These are phyloP conservation scores for Hemileccinum impolitum DNA, from an alignment of 768 basidiomycete species.

Conservation along the genomic window DNA sequence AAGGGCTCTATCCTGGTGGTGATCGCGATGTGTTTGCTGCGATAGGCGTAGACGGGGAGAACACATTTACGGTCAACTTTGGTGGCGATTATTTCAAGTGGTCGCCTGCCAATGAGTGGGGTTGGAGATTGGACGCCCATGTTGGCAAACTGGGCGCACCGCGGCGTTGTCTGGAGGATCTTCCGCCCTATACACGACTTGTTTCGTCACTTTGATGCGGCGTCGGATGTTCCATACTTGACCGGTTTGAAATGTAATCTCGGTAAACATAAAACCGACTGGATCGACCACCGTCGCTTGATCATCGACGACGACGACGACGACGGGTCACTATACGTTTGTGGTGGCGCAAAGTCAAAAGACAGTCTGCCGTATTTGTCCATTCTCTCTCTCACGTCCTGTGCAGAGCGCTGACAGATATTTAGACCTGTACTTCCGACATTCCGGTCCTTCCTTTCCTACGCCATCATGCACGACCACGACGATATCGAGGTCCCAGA, in stretches of 20 bases:
- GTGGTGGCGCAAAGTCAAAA: too few relatives aligned
- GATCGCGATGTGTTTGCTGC: constrained; percentile 61
- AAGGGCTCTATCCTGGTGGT: constrained; percentile 50
- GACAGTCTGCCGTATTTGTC: too few relatives aligned
- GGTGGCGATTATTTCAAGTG: constrained; percentile 57
- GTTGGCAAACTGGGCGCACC: constrained; percentile 44
- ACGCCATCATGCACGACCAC: constrained; percentile 34
- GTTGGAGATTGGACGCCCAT: constrained; percentile 62
- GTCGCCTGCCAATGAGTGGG: constrained; percentile 63
- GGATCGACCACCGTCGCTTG: too few relatives aligned
- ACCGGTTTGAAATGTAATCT: too few relatives aligned
- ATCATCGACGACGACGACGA: too few relatives aligned
- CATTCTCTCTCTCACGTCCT: too few relatives aligned
- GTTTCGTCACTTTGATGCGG: neutral
- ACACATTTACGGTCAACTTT: constrained; percentile 56
- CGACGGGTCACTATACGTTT: too few relatives aligned
- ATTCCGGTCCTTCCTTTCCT: constrained; percentile 25
- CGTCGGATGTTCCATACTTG: too few relatives aligned
- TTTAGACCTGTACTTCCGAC: constrained; percentile 39
- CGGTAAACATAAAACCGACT: too few relatives aligned
- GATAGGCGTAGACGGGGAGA: constrained; percentile 56
- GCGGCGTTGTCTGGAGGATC: constrained; percentile 34
- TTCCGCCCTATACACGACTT: constrained; percentile 31
- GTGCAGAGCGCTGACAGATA: too few relatives aligned
- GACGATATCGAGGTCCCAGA: constrained; percentile 29